These are phyloP conservation scores for Phytophthora podocarpi DNA, from an alignment of 352 stramenopile genomes.

Conservation along the genomic window DNA sequence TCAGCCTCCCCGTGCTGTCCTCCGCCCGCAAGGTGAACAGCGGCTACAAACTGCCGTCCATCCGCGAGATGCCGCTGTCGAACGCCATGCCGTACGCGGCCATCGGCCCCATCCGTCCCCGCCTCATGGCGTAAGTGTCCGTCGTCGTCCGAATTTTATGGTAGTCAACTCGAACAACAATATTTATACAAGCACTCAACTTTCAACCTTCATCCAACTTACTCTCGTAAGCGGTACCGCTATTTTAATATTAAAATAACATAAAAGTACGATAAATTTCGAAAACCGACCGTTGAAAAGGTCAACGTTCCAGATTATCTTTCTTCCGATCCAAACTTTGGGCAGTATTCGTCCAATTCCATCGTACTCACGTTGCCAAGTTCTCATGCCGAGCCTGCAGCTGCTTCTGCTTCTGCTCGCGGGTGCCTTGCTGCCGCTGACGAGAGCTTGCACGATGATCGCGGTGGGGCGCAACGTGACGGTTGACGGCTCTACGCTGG, in stretches of 20 bases:
- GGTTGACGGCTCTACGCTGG: conserved; percentile 84
- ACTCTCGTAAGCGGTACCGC: too few relatives aligned
- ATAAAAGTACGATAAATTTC: too few relatives aligned
- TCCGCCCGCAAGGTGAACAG: conserved; percentile 42
- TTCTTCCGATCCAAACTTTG: too few relatives aligned
- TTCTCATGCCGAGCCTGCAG: background rate
- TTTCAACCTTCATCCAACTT: background rate
- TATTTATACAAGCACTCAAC: conserved; percentile 35
- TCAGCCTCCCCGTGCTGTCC: conserved; percentile 47
- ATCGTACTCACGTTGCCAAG: too few relatives aligned
- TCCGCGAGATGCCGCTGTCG: conserved; percentile 52
- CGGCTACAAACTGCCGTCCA: conserved; percentile 61
- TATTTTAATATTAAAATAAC: too few relatives aligned
- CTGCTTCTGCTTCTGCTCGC: conserved; percentile 24
- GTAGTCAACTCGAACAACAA: conserved; percentile 16
- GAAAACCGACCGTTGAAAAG: too few relatives aligned
- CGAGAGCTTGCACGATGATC: conserved; percentile 87
- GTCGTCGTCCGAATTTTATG: conserved; percentile 20
- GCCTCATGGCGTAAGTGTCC: conserved; percentile 46
- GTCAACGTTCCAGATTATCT: too few relatives aligned
- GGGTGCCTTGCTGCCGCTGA: conserved; percentile 5
- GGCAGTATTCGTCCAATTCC: too few relatives aligned
- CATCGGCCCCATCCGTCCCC: conserved; percentile 40
- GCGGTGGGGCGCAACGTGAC: conserved; percentile 81
- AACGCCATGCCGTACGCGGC: conserved; percentile 26